Base-by-base conservation (phyloP, 345 rosid genomes). In the Salix arbutifolia region DNA sequence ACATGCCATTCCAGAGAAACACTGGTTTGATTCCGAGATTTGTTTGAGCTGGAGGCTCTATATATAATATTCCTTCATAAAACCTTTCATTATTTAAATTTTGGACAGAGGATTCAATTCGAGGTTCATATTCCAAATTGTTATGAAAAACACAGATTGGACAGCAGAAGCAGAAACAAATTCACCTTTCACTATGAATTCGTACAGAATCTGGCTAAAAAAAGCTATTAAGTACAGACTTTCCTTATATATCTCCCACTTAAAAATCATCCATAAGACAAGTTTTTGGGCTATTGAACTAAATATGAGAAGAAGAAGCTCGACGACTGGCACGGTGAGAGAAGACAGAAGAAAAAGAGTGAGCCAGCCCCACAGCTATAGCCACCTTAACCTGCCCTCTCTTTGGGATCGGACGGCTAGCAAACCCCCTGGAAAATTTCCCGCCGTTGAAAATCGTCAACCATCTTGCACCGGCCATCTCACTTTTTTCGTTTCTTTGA, bases 321-420 rank as follows among this genome's bases (percentile, higher is more conserved):
- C 85, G 52, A 14, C 81, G 70, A 65, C 67, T 64, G 13, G 64
- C 23, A 18, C 26, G 70, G 26, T 52, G 78, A 37, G 84, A 76
- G 79, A 90, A 90, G 72, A 90, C 80, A 4, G 93, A 89, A 79
- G 89, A 91, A 66, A 92, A 71, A 44, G 88, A 72, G 61, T 87
- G 85, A 71, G 89, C 91, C 74, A 92, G 67, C 3, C 87, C 90
- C 69, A 87, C 78, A 30, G 87, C 80, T 42, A 92, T 85, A 5
- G 87, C 93, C 87, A 89, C 81, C 87, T 89, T 92, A 79, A 92
- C 90, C 72, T 83, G 89, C 2, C 97, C 94, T 83, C 97, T 88
- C 85, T 87, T 89, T 1, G 97, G 97, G 16, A 89, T 84, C 74
- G 77, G 89, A 77, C 97, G 93, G 84, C 88, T 56, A n/a, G 48